Percentiles rank a stretch among this genome's conserved stretches.
phyloP scores from a whole-genome alignment of 2,329 filamentous ascomycete genomes.

The Xylaria hypoxylon region DNA sequence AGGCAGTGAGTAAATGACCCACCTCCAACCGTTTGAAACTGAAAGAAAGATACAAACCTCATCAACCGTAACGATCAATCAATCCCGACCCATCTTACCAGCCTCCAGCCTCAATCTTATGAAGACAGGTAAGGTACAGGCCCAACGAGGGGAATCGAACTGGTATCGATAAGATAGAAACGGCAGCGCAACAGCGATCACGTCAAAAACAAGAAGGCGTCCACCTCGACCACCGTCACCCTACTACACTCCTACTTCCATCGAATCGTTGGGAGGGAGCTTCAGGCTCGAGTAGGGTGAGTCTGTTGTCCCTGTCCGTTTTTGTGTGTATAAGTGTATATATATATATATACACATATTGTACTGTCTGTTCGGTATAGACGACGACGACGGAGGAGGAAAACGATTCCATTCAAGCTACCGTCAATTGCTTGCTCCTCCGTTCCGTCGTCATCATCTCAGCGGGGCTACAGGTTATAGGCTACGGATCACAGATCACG shows the following conservation, averaged over 20 bases:
- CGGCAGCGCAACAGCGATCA: not conserved
- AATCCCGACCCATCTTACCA: conserved; percentile 13
- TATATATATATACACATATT: not conserved
- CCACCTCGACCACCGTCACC: not conserved
- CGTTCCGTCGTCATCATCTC: not conserved
- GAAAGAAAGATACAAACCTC: conserved; percentile 28
- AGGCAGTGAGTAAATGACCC: conserved; percentile 1
- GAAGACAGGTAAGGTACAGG: not conserved
- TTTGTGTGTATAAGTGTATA: not conserved
- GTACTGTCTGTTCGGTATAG: not conserved
- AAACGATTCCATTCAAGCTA: not conserved
- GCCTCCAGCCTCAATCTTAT: conserved; percentile 22
- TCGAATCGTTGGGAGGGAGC: conserved; percentile 15
- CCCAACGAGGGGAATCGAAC: conserved; percentile 13
- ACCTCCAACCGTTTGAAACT: conserved; percentile 40
- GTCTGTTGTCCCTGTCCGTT: conserved; percentile 22
- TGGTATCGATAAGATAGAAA: conserved; percentile 35
- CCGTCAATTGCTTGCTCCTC: not conserved
- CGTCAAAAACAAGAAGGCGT: not conserved
- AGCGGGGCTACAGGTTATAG: not conserved
- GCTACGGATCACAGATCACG: not conserved
- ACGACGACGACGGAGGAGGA: not conserved
- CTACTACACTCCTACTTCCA: not conserved
- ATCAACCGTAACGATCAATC: conserved; percentile 31
- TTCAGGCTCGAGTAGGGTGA: conserved; percentile 24